A percentile compares a stretch with the other conserved stretches of the same genome.
These are phyloP conservation scores for Paraphaeosphaeria sporulosa DNA, from an alignment of 2,329 filamentous ascomycete genomes.

Conservation along the genomic window DNA sequence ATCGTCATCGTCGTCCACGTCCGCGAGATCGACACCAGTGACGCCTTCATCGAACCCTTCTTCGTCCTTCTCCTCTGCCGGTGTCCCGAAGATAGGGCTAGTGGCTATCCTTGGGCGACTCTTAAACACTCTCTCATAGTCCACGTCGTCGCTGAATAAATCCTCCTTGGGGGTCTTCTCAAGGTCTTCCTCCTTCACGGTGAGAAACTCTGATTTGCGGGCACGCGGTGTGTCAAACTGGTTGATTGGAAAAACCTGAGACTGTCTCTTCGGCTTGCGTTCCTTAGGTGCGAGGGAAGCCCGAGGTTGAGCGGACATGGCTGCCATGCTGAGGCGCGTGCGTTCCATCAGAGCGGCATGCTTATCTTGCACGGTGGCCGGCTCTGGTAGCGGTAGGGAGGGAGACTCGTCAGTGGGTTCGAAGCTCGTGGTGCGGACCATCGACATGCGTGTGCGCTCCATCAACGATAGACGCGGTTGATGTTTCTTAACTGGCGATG, in stretches of 20 bases:
- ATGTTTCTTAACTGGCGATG: slow-evolving; percentile 50
- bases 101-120: slow-evolving; percentile 80
- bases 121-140: slow-evolving; percentile 85
- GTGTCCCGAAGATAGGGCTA: slow-evolving; percentile 66
- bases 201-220: slow-evolving; percentile 27
- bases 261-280: slow-evolving; percentile 33
- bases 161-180: slow-evolving; percentile 68
- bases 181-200: slow-evolving; percentile 30
- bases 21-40: slow-evolving; percentile 41
- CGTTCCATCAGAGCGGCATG: slow-evolving; percentile 68
- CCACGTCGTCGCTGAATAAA: slow-evolving; percentile 73
- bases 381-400: slow-evolving; percentile 24
- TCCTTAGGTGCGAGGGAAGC: slow-evolving; percentile 30
- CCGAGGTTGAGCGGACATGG: slow-evolving; percentile 54
- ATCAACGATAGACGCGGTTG: slow-evolving; percentile 52
- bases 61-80: slow-evolving; percentile 16
- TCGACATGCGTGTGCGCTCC: slow-evolving; percentile 57
- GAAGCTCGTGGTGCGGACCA: slow-evolving; percentile 46
- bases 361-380: slow-evolving; percentile 30
- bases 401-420: slow-evolving; percentile 34
- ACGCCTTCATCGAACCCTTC: slow-evolving; percentile 34
- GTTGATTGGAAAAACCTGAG: slow-evolving; percentile 58
- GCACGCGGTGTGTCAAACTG: slow-evolving; percentile 63
- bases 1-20: slow-evolving; percentile 39
- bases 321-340: slow-evolving; percentile 81